These are phyloP conservation scores for Ustilago vetiveriae DNA, from an alignment of 1,284 basidiomycete species.

Conservation along the genomic window DNA sequence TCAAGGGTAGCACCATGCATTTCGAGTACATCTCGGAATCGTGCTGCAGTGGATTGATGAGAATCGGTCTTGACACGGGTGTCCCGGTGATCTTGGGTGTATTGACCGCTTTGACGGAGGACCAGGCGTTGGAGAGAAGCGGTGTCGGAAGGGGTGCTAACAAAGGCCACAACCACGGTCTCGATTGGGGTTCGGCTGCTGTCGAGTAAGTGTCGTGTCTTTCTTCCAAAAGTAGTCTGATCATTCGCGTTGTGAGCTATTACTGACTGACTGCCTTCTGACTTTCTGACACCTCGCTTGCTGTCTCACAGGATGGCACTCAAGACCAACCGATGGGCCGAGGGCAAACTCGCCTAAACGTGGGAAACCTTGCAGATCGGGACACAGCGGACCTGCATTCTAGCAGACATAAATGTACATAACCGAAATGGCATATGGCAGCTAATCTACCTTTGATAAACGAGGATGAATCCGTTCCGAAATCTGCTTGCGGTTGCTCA, in stretches of 20 bases:
- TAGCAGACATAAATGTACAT: too few relatives aligned
- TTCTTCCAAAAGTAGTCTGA: too few relatives aligned
- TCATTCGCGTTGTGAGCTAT: too few relatives aligned
- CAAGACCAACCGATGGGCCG: conserved; percentile 57
- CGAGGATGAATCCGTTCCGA: too few relatives aligned
- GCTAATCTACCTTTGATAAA: too few relatives aligned
- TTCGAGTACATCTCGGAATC: conserved; percentile 87
- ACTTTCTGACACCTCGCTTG: too few relatives aligned
- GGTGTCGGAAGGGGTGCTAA: conserved; percentile 76
- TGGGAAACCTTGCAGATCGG: background rate
- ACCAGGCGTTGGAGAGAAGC: conserved; percentile 91
- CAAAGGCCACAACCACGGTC: conserved; percentile 90
- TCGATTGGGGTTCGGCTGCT: conserved; percentile 94
- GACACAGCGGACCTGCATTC: too few relatives aligned
- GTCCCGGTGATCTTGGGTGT: conserved; percentile 98
- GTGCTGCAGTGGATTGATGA: conserved; percentile 92
- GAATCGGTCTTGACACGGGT: conserved; percentile 88
- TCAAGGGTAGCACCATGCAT: conserved; percentile 76
- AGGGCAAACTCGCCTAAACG: conserved; percentile 42
- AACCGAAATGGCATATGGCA: background rate
- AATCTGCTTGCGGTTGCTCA: too few relatives aligned
- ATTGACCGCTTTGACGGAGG: conserved; percentile 88
- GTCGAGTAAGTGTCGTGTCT: conserved; percentile 78
- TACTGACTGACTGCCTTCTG: too few relatives aligned
- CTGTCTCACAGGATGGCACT: conserved; percentile 53